A percentile compares a stretch with the other conserved stretches of the same genome.
Evolutionary conservation across 2,329 filamentous ascomycete genomes (phyloP).

Genomic region (Monascus ruber): DNA sequence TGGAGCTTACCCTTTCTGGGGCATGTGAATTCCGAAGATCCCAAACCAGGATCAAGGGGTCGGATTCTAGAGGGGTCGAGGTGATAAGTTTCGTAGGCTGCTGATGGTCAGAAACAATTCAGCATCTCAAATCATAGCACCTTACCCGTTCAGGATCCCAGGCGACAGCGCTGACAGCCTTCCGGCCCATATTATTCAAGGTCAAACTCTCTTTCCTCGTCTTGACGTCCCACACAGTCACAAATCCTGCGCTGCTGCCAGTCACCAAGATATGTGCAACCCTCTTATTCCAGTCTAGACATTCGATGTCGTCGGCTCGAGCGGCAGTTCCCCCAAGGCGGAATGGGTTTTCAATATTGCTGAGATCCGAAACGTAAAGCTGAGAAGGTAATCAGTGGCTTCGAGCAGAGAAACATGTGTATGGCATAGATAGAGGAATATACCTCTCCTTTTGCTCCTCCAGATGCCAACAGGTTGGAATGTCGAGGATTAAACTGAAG

Average conservation of each 20-base stretch:
- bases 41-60: conserved; percentile 84
- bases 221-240: conserved; percentile 97
- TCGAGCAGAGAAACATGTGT: background rate
- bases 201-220: conserved; percentile 95
- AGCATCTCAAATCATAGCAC: background rate
- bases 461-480: conserved; percentile 82
- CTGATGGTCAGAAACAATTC: conserved; percentile 6
- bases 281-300: conserved; percentile 96
- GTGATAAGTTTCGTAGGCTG: conserved; percentile 83
- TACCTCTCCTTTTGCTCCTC: conserved; percentile 80
- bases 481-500: conserved; percentile 93
- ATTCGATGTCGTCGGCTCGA: conserved; percentile 89
- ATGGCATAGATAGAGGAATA: background rate
- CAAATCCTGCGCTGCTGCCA: conserved; percentile 83
- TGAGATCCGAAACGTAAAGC: conserved; percentile 88
- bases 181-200: conserved; percentile 77
- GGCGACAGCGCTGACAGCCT: conserved; percentile 86
- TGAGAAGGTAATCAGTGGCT: conserved; percentile 10
- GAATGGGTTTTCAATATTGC: conserved; percentile 79
- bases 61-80: conserved; percentile 77
- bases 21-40: conserved; percentile 93
- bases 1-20: conserved; percentile 51
- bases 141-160: conserved; percentile 83
- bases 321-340: conserved; percentile 78
- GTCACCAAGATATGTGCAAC: conserved; percentile 93